phyloP scores from a whole-genome alignment of 139 green algal species.

The Coelastrella sp. region DNA sequence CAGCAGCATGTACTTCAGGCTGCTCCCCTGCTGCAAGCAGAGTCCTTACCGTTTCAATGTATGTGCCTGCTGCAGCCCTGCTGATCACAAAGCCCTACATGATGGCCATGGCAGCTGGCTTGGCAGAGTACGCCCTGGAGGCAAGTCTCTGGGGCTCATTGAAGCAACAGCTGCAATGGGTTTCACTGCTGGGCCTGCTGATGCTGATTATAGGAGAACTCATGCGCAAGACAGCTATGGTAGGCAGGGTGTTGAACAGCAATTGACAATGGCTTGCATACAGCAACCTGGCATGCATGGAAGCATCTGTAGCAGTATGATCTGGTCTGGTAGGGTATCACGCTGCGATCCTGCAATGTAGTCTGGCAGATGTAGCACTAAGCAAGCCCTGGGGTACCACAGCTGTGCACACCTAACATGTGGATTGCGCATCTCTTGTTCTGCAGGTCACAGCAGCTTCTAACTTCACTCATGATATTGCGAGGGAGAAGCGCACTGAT shows the following conservation, averaged over 20 bases:
- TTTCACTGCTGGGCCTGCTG: slow-evolving; percentile 52
- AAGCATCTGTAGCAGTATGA: no score
- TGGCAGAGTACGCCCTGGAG: slow-evolving; percentile 60
- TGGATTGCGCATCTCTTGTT: background rate
- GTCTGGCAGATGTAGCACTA: background rate
- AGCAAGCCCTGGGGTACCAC: no score
- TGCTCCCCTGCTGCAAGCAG: background rate
- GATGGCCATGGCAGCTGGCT: slow-evolving; percentile 61
- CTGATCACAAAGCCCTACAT: slow-evolving; percentile 71
- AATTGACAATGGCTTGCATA: no score
- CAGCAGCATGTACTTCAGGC: background rate
- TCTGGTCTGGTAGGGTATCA: no score
- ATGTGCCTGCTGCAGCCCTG: slow-evolving; percentile 49
- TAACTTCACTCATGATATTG: slow-evolving; percentile 84
- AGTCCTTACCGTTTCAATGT: no score
- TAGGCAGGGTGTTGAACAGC: no score
- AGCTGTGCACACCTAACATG: no score
- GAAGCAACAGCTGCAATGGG: slow-evolving; percentile 37
- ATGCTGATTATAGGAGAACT: slow-evolving; percentile 69
- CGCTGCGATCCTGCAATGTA: no score
- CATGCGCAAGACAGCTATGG: slow-evolving; percentile 77
- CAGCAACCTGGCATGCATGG: no score
- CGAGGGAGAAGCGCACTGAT: slow-evolving; percentile 43
- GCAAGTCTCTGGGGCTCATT: slow-evolving; percentile 19
- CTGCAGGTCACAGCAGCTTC: slow-evolving; percentile 66